Evolutionary conservation across 495 filamentous ascomycete genomes (phyloP).

Genomic region (Thermothielavioides terrestris): DNA sequence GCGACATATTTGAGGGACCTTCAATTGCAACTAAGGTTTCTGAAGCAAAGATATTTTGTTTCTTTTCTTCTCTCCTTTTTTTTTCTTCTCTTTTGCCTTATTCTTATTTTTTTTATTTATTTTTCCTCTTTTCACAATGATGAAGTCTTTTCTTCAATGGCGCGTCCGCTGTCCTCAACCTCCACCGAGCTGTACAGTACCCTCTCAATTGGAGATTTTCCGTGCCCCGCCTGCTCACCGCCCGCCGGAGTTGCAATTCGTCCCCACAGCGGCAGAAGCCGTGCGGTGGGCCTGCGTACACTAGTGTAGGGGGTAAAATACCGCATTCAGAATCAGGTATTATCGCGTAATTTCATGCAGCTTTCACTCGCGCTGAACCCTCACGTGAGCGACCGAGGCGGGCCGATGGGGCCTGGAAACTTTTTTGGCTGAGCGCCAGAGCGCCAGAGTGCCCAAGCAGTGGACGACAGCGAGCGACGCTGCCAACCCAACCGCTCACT

Average conservation of each 20-base stretch:
- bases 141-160: no score
- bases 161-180: no score
- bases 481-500: not conserved
- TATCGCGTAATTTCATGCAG: not conserved
- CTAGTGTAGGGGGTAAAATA: not conserved
- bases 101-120: no score
- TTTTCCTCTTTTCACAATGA: no score
- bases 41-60: no score
- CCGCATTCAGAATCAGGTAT: not conserved
- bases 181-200: no score
- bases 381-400: constrained; percentile 21
- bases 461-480: not conserved
- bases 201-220: constrained; percentile 7
- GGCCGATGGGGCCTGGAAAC: constrained; percentile 12
- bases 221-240: constrained; percentile 14
- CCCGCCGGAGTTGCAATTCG: not conserved
- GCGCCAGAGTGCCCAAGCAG: no score
- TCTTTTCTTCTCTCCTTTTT: no score
- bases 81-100: no score
- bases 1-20: no score
- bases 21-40: no score
- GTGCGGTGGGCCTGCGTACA: no score
- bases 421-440: constrained; percentile 17
- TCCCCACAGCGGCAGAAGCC: not conserved
- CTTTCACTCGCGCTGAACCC: not conserved